Evolutionary conservation across 306 rosid genomes (phyloP).

Genomic region (Carpinus fangiana): DNA sequence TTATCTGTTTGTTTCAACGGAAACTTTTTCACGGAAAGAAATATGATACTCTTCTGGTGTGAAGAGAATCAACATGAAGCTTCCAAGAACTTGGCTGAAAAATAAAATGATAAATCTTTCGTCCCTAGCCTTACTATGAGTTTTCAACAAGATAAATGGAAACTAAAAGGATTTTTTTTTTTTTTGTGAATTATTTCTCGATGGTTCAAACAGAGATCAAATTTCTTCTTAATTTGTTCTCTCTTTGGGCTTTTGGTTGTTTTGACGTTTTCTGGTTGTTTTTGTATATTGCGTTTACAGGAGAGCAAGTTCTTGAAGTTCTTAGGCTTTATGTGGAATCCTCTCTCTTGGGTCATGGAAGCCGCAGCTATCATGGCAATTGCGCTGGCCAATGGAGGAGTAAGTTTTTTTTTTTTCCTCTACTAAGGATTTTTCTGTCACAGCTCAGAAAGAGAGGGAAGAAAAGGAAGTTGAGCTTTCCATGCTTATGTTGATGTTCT

Average conservation of each 20-base stretch:
- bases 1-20: background rate
- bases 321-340: slow-evolving; percentile 91
- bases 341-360: slow-evolving; percentile 96
- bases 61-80: background rate
- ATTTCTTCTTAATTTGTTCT: background rate
- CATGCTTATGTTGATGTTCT: background rate
- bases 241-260: slow-evolving; percentile 2
- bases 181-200: background rate
- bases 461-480: background rate
- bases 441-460: slow-evolving; percentile 3
- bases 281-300: slow-evolving; percentile 35
- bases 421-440: background rate
- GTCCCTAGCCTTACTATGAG: background rate
- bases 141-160: background rate
- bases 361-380: slow-evolving; percentile 92
- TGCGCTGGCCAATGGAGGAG: slow-evolving; percentile 91
- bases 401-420: slow-evolving; percentile 26
- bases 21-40: background rate
- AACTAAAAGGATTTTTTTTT: background rate
- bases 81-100: background rate
- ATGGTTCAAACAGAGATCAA: background rate
- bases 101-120: background rate
- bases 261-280: slow-evolving; percentile 6
- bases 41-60: background rate
- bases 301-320: slow-evolving; percentile 79